A percentile compares a stretch with the other conserved stretches of the same genome.
These are phyloP conservation scores for Lophium mytilinum DNA, from an alignment of 495 filamentous ascomycete species.

Conservation along the genomic window DNA sequence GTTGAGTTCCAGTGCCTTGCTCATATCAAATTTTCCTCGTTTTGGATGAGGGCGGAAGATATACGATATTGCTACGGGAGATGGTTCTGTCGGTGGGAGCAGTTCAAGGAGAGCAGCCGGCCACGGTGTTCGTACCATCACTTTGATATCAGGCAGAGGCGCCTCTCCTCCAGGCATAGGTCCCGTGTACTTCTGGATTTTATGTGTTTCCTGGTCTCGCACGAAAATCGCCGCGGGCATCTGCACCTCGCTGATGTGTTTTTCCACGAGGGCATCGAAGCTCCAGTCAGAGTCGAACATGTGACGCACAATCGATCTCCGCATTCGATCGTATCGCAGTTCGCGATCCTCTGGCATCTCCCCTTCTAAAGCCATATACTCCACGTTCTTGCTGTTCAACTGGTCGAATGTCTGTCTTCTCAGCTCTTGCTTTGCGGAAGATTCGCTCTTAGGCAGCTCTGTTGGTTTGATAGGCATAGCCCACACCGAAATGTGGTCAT, in stretches of 20 bases:
- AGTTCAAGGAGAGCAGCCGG: slow-evolving; percentile 56
- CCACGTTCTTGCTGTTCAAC: slow-evolving; percentile 13
- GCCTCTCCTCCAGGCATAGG: slow-evolving; percentile 47
- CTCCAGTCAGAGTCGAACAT: slow-evolving; percentile 81
- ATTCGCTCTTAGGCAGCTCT: background rate
- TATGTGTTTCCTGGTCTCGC: slow-evolving; percentile 54
- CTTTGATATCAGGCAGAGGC: slow-evolving; percentile 55
- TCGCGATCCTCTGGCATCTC: slow-evolving; percentile 24
- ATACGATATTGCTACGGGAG: slow-evolving; percentile 67
- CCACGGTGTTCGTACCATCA: slow-evolving; percentile 75
- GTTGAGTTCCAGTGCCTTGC: slow-evolving; percentile 52
- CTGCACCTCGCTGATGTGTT: slow-evolving; percentile 53
- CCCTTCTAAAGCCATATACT: slow-evolving; percentile 2
- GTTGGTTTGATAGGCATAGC: slow-evolving; percentile 49
- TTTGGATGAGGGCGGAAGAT: slow-evolving; percentile 65
- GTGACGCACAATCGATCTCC: slow-evolving; percentile 53
- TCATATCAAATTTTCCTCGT: slow-evolving; percentile 68
- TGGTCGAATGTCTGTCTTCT: slow-evolving; percentile 1
- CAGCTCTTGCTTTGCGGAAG: background rate
- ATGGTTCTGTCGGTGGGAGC: slow-evolving; percentile 59
- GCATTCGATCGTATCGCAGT: slow-evolving; percentile 41
- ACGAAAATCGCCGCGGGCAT: slow-evolving; percentile 64
- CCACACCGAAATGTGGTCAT: slow-evolving; percentile 75
- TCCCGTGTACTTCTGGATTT: slow-evolving; percentile 57
- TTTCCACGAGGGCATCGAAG: slow-evolving; percentile 58